Evolutionary conservation across 2,329 filamentous ascomycete genomes (phyloP).

Genomic region (Epichloe aotearoae): DNA sequence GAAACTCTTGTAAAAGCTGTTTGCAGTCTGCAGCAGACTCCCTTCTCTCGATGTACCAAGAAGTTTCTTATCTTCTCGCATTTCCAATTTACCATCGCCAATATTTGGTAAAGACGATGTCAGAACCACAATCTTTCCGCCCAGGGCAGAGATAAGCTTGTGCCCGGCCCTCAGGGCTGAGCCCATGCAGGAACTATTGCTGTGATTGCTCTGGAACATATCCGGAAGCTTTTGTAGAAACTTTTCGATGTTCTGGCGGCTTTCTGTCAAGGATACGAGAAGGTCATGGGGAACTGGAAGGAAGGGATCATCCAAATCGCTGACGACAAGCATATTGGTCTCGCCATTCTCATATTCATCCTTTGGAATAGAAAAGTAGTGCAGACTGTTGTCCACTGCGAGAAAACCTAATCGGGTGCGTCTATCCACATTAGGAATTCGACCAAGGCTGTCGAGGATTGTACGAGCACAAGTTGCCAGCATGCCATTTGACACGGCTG

Average conservation of each 20-base stretch:
- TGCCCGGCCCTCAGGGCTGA: constrained; percentile 86
- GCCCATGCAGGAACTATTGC: constrained; percentile 83
- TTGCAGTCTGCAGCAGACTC: constrained; percentile 74
- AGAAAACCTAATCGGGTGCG: constrained; percentile 89
- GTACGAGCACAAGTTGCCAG: constrained; percentile 85
- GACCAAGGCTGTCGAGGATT: constrained; percentile 85
- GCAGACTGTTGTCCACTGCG: constrained; percentile 83
- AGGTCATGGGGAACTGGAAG: constrained; percentile 86
- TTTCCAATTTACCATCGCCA: constrained; percentile 78
- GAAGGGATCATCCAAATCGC: constrained; percentile 92
- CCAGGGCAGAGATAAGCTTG: constrained; percentile 86
- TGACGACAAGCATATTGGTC: constrained; percentile 84
- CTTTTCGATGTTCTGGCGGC: constrained; percentile 77
- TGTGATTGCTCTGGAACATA: constrained; percentile 95
- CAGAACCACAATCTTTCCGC: constrained; percentile 87
- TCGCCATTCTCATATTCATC: constrained; percentile 76
- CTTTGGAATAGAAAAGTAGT: constrained; percentile 91
- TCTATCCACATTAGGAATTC: constrained; percentile 95
- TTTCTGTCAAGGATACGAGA: constrained; percentile 77
- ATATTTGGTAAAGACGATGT: constrained; percentile 83
- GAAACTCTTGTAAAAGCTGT: constrained; percentile 98
- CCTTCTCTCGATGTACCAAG: constrained; percentile 87
- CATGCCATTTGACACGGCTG: constrained; percentile 78
- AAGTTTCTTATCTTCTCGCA: constrained; percentile 92
- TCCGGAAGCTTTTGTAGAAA: constrained; percentile 84